Percentiles rank a stretch among this genome's conserved stretches.
phyloP scores from a whole-genome alignment of 306 rosid species.

The Dalbergia oliveri region DNA sequence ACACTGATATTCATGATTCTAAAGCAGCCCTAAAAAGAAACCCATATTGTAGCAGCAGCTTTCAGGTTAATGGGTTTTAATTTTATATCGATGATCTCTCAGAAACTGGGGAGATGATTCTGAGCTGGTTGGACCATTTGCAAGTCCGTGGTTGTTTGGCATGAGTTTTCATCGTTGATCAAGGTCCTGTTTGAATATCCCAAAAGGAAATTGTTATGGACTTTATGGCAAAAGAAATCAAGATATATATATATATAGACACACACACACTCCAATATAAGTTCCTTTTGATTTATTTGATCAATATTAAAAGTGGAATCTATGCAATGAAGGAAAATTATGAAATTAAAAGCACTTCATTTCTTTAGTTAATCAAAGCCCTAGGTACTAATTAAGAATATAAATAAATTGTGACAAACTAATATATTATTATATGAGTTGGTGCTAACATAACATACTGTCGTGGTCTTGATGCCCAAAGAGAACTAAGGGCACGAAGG shows the following conservation, averaged over 20 bases:
- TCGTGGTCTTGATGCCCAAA: constrained; percentile 88
- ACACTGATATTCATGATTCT: constrained; percentile 39
- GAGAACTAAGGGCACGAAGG: constrained; percentile 88
- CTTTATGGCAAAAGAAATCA: too few relatives aligned
- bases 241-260: too few relatives aligned
- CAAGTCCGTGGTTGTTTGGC: constrained; percentile 82
- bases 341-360: too few relatives aligned
- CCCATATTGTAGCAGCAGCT: constrained; percentile 29
- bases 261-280: too few relatives aligned
- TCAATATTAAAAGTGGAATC: too few relatives aligned
- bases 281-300: too few relatives aligned
- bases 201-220: background rate
- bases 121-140: constrained; percentile 77
- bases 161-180: constrained; percentile 77
- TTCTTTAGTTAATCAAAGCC: background rate
- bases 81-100: constrained; percentile 30
- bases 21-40: constrained; percentile 39
- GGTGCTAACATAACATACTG: constrained; percentile 58
- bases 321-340: too few relatives aligned
- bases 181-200: constrained; percentile 58
- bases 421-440: background rate
- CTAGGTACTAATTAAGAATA: too few relatives aligned
- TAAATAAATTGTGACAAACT: background rate
- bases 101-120: constrained; percentile 70
- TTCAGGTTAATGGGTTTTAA: background rate